A percentile compares a stretch with the other conserved stretches of the same genome.
These are phyloP conservation scores for Nakazawaea populi DNA, from an alignment of 805 yeast species.

Conservation along the genomic window DNA sequence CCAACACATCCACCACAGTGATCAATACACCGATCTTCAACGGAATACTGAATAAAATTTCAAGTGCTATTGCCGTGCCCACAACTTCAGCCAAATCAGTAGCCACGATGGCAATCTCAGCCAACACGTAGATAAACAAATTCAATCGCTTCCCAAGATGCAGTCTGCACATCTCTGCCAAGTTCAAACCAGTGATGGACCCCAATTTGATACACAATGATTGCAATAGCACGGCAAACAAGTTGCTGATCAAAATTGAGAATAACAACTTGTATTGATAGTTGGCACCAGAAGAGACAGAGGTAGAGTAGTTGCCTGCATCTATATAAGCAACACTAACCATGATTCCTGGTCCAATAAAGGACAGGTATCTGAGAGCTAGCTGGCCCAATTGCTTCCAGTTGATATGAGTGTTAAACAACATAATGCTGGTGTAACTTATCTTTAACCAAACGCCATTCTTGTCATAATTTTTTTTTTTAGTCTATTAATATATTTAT, in stretches of 20 bases:
- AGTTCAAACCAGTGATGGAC: constrained; percentile 87
- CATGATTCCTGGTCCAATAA: constrained; percentile 93
- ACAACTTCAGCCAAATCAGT: constrained; percentile 97
- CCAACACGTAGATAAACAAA: constrained; percentile 60
- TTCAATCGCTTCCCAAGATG: constrained; percentile 64
- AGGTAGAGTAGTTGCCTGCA: constrained; percentile 95
- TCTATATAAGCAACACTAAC: constrained; percentile 95
- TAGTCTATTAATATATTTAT: too few species aligned
- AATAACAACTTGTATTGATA: constrained; percentile 75
- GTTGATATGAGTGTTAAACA: background rate
- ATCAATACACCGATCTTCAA: constrained; percentile 76
- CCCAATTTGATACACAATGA: constrained; percentile 83
- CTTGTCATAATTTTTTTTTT: too few species aligned
- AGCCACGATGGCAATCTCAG: constrained; percentile 89
- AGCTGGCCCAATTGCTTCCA: background rate
- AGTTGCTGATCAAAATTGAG: constrained; percentile 70
- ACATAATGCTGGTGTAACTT: too few species aligned
- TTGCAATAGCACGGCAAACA: constrained; percentile 85
- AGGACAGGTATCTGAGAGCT: constrained; percentile 4
- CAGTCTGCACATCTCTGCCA: constrained; percentile 80
- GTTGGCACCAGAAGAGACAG: constrained; percentile 90
- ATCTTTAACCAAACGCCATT: too few species aligned
- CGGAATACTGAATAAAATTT: constrained; percentile 77
- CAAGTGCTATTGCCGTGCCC: constrained; percentile 93
- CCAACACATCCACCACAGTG: constrained; percentile 79